Evolutionary conservation across 768 basidiomycete species (phyloP).

Genomic region (Arthromyces matolae): DNA sequence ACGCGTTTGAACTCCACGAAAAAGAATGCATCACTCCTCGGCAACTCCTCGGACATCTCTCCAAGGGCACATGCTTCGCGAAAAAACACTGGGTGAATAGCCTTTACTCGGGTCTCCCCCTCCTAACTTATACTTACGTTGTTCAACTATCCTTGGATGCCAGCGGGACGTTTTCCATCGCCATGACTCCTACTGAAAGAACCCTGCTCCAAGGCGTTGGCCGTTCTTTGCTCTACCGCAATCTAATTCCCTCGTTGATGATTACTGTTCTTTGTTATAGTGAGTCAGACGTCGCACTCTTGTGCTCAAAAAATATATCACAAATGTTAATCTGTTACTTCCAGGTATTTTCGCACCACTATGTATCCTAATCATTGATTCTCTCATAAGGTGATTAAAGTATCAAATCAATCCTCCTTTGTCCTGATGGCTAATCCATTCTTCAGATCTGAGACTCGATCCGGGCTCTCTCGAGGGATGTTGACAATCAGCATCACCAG

Average conservation of each 20-base stretch:
- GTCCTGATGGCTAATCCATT: neutral
- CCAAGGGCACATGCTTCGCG: too few species aligned
- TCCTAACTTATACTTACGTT: too few species aligned
- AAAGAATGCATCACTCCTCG: too few species aligned
- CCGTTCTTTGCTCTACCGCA: neutral
- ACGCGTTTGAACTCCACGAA: too few species aligned
- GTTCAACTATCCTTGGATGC: too few species aligned
- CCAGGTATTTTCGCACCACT: neutral
- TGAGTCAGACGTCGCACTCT: neutral
- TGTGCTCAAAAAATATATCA: neutral
- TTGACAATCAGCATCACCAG: neutral
- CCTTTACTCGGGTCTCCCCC: too few species aligned
- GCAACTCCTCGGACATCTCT: too few species aligned
- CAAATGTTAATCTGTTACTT: neutral
- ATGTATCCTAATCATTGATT: neutral
- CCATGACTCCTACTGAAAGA: neutral
- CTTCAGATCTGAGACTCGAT: neutral
- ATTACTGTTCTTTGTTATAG: neutral
- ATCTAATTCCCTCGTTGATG: too few species aligned
- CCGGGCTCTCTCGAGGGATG: neutral
- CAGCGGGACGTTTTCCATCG: too few species aligned
- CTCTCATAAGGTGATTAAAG: neutral
- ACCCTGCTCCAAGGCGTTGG: neutral
- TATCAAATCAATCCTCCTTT: neutral
- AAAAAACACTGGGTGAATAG: too few species aligned